Base-by-base conservation (phyloP, 192 early-diverging fungal species). In the Borealophlyctis nickersoniae region DNA sequence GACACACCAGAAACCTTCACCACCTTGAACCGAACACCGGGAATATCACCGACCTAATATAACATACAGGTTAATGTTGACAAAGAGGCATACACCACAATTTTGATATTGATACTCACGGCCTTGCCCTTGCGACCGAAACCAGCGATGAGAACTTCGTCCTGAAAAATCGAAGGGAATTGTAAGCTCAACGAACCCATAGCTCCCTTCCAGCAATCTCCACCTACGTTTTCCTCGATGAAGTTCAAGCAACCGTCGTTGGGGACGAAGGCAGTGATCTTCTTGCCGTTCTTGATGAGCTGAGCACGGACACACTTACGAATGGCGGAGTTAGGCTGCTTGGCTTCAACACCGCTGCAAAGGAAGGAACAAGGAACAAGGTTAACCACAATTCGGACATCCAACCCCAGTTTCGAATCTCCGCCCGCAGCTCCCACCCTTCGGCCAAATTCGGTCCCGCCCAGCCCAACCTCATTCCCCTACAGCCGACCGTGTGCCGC, bases 281-380 rank as follows among this genome's bases (percentile, higher is more conserved):
- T 99, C 92, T 99, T 99, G 77, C 92, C 93, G 90, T 99, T 99
- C 91, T 99, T 99, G 89, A 99, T 97, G 69, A 99, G 87, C 86
- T 99, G 97, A 69, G 95, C 96, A 92, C 97, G 94, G 69, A 99
- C 94, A 86, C 95, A 98, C 88, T 99, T 99, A 84, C 97, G 93
- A 90, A 99, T 99, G 67, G 97, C 97, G 85, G 97, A 99, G 92
- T 99, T 99, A 78, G 97, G 97, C 82, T 99, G 97, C 84, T 99
- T 99, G 79, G 97, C 94, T 87, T 99, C 97, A 75, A 99, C 92
- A 91, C 95, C 97, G 81, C 89, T 91, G 67, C 63, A 39, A 9
- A 23, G 16, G 34, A 66, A 29, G 59, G 19, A 77, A n/a, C 24
- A 30, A 24, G 13, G 16, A n/a, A n/a, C n/a, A n/a, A n/a, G n/a